Percentiles rank a stretch among this genome's conserved stretches.
phyloP scores from a whole-genome alignment of 768 basidiomycete species.

The Fibroporia radiculosa region DNA sequence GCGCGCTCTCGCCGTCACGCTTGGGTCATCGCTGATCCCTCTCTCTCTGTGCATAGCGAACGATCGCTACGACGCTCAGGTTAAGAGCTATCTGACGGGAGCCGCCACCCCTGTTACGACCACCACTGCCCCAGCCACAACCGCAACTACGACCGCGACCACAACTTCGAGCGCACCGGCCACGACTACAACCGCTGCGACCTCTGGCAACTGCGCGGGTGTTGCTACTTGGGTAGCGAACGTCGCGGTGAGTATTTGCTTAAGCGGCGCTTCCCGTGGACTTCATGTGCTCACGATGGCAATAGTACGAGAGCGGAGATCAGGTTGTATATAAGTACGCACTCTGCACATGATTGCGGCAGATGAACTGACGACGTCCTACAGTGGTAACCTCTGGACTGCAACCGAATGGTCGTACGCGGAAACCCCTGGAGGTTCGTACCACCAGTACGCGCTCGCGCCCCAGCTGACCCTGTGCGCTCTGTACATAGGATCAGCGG shows the following conservation, averaged over 20 bases:
- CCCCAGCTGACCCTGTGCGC: not conserved
- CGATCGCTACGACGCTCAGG: slow-evolving; percentile 17
- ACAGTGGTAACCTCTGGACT: slow-evolving; percentile 20
- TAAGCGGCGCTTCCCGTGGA: not conserved
- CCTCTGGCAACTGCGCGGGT: slow-evolving; percentile 18
- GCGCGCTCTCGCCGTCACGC: not conserved
- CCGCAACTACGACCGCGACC: slow-evolving; percentile 2
- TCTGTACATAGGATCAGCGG: slow-evolving; percentile 12
- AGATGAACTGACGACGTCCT: not conserved
- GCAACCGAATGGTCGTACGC: slow-evolving; percentile 24
- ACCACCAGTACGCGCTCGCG: not conserved
- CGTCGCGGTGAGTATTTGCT: slow-evolving; percentile 17
- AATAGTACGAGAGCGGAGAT: slow-evolving; percentile 20
- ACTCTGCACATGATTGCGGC: not conserved
- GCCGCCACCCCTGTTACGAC: slow-evolving; percentile 6
- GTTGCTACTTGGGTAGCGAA: slow-evolving; percentile 20
- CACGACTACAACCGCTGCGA: slow-evolving; percentile 7
- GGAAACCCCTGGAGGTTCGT: slow-evolving; percentile 19
- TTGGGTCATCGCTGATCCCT: no score
- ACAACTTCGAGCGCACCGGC: slow-evolving; percentile 1
- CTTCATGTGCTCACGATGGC: not conserved
- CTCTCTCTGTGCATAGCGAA: slow-evolving; percentile 13
- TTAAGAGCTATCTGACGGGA: slow-evolving; percentile 17
- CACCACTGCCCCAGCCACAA: slow-evolving; percentile 1
- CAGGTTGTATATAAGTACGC: slow-evolving; percentile 15